Evolutionary conservation across 2,329 filamentous ascomycete genomes (phyloP), one percentile per base, ranked within the genome.

Genomic region (Penicillium sp.): DNA sequence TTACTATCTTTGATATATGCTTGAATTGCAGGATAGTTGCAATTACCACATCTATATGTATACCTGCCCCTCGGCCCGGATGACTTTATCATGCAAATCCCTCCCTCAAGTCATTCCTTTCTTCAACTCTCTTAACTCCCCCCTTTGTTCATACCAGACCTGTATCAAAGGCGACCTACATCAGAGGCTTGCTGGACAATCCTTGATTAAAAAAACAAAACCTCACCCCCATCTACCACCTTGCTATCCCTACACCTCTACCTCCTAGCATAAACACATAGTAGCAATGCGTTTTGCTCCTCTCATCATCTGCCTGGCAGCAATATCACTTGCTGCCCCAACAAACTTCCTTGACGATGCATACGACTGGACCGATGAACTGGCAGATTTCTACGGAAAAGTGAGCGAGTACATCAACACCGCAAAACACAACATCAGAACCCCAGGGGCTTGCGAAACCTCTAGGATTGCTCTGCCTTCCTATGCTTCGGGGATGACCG

Each of bases 401-500:
- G 72, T 79, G 19, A 74, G 75, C 62, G 60, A 71, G 52, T 67
- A 75, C 43, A 78, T 79, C 54, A 61, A 71, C 47, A 56, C 66
- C 15, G 57, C 66, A 27, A 65, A 63, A 27, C 57, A 63, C 33
- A 50, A 59, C 8, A 58, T 60, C 23, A 59, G 59, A 50, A 52
- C 61, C 47, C 57, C 62, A 11, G 29, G 65, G 27, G 58, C 64
- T 21, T 76, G 72, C 62, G 71, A 79, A 57, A 57, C 68, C 21
- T 72, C 71, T 59, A 68, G 65, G 16, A 69, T 70, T 31, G 46
- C 58, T 5, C 68, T 76, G 59, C 77, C 77, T 5, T 61, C 72
- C 80, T 84, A 81, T 62, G 79, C 85, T 45, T 79, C 79, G 7
- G 77, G 83, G 16, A 81, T 96, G 7, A 86, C 88, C 15, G 62